Percentiles rank a stretch among this genome's conserved stretches.
These are phyloP conservation scores for Eucalyptus cloeziana DNA, from an alignment of 345 rosid species.

Conservation along the genomic window DNA sequence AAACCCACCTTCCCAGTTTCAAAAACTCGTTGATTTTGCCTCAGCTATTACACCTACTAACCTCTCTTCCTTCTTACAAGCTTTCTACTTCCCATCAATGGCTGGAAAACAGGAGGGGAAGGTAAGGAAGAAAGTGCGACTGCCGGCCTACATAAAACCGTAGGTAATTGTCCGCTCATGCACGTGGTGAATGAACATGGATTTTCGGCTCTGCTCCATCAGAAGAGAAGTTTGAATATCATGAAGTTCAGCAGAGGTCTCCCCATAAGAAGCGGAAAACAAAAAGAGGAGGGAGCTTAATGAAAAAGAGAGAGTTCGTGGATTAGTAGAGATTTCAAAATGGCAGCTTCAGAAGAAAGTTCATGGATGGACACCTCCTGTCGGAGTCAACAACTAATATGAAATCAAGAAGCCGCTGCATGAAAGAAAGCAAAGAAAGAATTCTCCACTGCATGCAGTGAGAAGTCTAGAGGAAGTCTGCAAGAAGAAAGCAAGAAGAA, in stretches of 20 bases:
- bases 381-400: no score
- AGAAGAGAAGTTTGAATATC: not conserved
- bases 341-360: not conserved
- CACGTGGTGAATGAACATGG: not conserved
- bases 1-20: not conserved
- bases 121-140: not conserved
- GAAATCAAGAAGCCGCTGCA: no score
- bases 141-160: not conserved
- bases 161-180: not conserved
- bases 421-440: no score
- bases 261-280: not conserved
- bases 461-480: no score
- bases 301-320: not conserved
- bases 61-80: not conserved
- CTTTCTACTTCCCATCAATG: not conserved
- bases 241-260: not conserved
- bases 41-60: not conserved
- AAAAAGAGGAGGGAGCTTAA: not conserved
- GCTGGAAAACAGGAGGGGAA: not conserved
- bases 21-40: not conserved
- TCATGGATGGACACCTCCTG: not conserved
- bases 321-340: not conserved
- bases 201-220: not conserved
- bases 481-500: no score
- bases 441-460: no score